phyloP scores from a whole-genome alignment of 2,329 filamentous ascomycete species.

The Periconia sp. region DNA sequence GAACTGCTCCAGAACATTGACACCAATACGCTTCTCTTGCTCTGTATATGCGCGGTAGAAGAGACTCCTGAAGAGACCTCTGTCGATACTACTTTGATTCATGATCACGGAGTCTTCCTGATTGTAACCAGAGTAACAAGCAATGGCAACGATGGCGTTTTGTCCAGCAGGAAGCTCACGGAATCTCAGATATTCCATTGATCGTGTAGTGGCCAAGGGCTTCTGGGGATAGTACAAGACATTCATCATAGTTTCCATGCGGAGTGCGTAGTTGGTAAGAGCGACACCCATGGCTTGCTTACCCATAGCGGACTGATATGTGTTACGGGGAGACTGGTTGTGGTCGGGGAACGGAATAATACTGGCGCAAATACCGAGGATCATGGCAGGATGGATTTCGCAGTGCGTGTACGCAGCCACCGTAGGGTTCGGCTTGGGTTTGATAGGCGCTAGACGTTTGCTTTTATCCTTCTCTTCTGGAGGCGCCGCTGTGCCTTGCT shows the following conservation, averaged over 20 bases:
- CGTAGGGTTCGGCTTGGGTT: slow-evolving; percentile 83
- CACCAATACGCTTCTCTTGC: slow-evolving; percentile 93
- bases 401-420: slow-evolving; percentile 97
- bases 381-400: slow-evolving; percentile 99
- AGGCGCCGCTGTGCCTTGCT: slow-evolving; percentile 48
- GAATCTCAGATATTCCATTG: slow-evolving; percentile 99
- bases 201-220: slow-evolving; percentile 90
- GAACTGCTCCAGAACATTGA: slow-evolving; percentile 90
- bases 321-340: slow-evolving; percentile 98
- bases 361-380: slow-evolving; percentile 95
- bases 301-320: slow-evolving; percentile 99
- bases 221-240: slow-evolving; percentile 99
- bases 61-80: slow-evolving; percentile 93
- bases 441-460: slow-evolving; percentile 84
- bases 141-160: slow-evolving; percentile 97
- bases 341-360: slow-evolving; percentile 99
- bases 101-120: slow-evolving; percentile 99
- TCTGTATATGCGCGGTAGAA: slow-evolving; percentile 99
- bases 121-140: slow-evolving; percentile 98
- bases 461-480: slow-evolving; percentile 62
- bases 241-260: slow-evolving; percentile 99
- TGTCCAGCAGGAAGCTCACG: slow-evolving; percentile 94
- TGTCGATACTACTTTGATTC: slow-evolving; percentile 99
- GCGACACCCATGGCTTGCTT: slow-evolving; percentile 99
- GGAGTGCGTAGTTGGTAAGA: slow-evolving; percentile 92